A percentile compares a stretch with the other conserved stretches of the same genome.
Evolutionary conservation across 805 yeast species (phyloP).

Genomic region (Zygosaccharomyces pseudorouxii): DNA sequence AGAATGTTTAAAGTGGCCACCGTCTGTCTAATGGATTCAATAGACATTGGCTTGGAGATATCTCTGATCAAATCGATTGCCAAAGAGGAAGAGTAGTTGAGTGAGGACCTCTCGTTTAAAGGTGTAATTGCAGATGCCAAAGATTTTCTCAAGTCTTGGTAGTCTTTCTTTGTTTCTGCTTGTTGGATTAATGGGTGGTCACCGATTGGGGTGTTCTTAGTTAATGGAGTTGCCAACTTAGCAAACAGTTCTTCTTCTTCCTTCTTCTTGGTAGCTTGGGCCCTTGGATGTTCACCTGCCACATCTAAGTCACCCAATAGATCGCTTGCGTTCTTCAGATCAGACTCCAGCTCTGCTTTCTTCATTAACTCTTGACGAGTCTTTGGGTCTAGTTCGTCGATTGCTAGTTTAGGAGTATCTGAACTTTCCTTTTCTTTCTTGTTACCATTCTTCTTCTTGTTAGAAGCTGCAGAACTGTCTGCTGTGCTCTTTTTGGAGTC

Average conservation of each 20-base stretch:
- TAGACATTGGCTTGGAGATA: conserved; percentile 69
- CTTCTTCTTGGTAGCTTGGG: conserved; percentile 37
- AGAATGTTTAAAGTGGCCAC: conserved; percentile 77
- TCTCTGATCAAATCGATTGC: conserved; percentile 86
- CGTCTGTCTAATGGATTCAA: conserved; percentile 82
- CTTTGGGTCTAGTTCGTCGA: conserved; percentile 65
- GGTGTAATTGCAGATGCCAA: conserved; percentile 56
- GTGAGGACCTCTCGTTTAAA: conserved; percentile 54
- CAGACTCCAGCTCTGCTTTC: conserved; percentile 78
- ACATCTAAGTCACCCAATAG: conserved; percentile 71
- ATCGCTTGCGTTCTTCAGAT: conserved; percentile 89
- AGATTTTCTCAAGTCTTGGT: conserved; percentile 69
- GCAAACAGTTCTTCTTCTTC: conserved; percentile 36
- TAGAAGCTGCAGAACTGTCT: conserved; percentile 17
- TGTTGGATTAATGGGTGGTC: conserved; percentile 73
- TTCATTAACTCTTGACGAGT: conserved; percentile 71
- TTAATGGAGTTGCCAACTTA: conserved; percentile 29
- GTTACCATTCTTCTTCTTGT: conserved; percentile 25
- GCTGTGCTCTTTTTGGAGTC: conserved; percentile 26
- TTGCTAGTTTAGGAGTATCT: conserved; percentile 43
- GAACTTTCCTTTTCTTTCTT: conserved; percentile 40
- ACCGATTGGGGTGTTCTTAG: conserved; percentile 54
- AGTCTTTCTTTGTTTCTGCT: conserved; percentile 76
- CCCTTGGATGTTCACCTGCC: conserved; percentile 46
- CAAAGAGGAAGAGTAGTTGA: conserved; percentile 68